Evolutionary conservation across 2,329 filamentous ascomycete genomes (phyloP).

Genomic region (Exophiala alcalophila): DNA sequence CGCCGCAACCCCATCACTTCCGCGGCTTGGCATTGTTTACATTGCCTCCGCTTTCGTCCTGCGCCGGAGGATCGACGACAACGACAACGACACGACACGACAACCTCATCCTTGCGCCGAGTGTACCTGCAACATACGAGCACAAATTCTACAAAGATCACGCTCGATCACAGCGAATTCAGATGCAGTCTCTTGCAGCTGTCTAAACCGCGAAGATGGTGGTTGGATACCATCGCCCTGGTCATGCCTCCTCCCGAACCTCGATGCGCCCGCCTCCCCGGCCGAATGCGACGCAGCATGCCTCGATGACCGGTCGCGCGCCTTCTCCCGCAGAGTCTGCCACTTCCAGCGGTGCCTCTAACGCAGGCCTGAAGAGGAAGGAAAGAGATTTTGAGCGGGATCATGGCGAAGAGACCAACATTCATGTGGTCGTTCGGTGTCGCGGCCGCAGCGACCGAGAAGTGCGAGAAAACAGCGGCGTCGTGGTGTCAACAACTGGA

Average conservation of each 20-base stretch:
- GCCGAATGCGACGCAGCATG: conserved; percentile 44
- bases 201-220: conserved; percentile 37
- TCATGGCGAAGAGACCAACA: conserved; percentile 80
- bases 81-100: too few species aligned
- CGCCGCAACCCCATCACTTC: not conserved
- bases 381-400: conserved; percentile 77
- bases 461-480: conserved; percentile 88
- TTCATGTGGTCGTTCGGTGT: conserved; percentile 94
- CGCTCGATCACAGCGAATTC: too few species aligned
- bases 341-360: conserved; percentile 53
- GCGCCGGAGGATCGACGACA: too few species aligned
- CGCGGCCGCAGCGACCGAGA: conserved; percentile 90
- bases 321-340: conserved; percentile 70
- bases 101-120: too few species aligned
- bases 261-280: conserved; percentile 50
- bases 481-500: conserved; percentile 85
- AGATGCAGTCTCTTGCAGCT: not conserved
- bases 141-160: too few species aligned
- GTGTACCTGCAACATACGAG: too few species aligned
- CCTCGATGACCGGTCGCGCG: conserved; percentile 53
- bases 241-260: conserved; percentile 46
- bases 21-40: conserved; percentile 19
- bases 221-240: conserved; percentile 55
- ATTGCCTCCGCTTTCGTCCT: conserved; percentile 8
- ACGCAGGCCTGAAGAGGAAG: conserved; percentile 72